Conservation (phyloP, 2,329 filamentous ascomycete genomes). For the Fusarium sp. region DNA sequence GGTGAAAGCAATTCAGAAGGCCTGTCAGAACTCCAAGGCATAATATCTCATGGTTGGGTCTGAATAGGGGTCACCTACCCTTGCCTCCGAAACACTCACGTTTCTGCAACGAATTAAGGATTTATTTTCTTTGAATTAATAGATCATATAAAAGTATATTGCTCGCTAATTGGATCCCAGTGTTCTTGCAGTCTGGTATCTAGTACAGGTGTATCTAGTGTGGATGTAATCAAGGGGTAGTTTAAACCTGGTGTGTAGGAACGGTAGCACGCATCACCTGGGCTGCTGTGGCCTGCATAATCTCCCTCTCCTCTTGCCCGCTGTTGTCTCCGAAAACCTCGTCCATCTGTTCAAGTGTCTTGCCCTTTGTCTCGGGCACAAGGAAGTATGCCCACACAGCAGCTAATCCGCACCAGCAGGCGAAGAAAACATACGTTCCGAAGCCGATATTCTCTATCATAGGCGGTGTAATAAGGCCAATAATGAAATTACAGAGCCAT, state of each 20-base stretch:
- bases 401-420: slow-evolving; percentile 44
- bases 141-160: neutral
- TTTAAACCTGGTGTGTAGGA: neutral
- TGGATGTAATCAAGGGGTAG: neutral
- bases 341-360: slow-evolving; percentile 81
- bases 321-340: slow-evolving; percentile 68
- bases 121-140: neutral
- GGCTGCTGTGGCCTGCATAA: slow-evolving; percentile 4
- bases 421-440: slow-evolving; percentile 73
- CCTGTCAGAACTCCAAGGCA: neutral
- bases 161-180: neutral
- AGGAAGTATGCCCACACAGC: slow-evolving; percentile 75
- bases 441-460: neutral
- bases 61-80: neutral
- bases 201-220: neutral
- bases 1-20: neutral
- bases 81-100: neutral
- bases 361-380: slow-evolving; percentile 75
- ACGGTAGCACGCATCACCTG: neutral
- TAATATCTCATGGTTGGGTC: neutral
- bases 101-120: neutral
- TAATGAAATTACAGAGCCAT: neutral
- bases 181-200: neutral
- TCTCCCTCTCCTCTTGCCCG: slow-evolving; percentile 16
- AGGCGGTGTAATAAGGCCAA: neutral